Conservation (phyloP, 225 moss, liverwort and hornwort species). For the Polytrichum formosum region DNA sequence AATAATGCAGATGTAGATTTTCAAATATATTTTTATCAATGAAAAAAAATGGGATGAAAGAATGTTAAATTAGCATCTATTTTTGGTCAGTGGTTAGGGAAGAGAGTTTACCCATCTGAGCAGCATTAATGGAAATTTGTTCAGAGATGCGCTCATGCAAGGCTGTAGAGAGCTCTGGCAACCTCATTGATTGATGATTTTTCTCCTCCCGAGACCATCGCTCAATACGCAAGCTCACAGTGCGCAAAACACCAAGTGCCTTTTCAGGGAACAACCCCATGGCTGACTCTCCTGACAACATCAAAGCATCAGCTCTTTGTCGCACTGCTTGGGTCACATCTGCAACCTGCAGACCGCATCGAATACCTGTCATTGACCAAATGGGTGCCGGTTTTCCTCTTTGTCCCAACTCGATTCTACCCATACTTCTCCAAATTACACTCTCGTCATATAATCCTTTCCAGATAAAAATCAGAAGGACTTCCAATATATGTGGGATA, state of each 20-base stretch:
- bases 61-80: no score
- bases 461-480: no score
- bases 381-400: no score
- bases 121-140: constrained; percentile 41
- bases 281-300: constrained; percentile 45
- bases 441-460: no score
- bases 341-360: constrained; percentile 21
- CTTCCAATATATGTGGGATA: no score
- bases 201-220: constrained; percentile 33
- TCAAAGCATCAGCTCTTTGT: constrained; percentile 46
- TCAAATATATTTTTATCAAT: no score
- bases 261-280: constrained; percentile 41
- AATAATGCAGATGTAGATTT: no score
- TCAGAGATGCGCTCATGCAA: constrained; percentile 42
- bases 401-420: no score
- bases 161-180: constrained; percentile 21
- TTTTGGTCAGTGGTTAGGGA: background rate
- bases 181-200: constrained; percentile 5
- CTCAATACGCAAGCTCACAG: constrained; percentile 42
- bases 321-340: constrained; percentile 43
- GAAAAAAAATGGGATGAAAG: no score
- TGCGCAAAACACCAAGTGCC: constrained; percentile 29
- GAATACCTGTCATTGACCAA: no score
- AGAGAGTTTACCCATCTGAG: constrained; percentile 41
- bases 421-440: no score